Percentiles rank a stretch among this genome's conserved stretches.
These are phyloP conservation scores for Teratosphaeria zuluensis DNA, from an alignment of 2,329 filamentous ascomycete genomes.

Conservation along the genomic window DNA sequence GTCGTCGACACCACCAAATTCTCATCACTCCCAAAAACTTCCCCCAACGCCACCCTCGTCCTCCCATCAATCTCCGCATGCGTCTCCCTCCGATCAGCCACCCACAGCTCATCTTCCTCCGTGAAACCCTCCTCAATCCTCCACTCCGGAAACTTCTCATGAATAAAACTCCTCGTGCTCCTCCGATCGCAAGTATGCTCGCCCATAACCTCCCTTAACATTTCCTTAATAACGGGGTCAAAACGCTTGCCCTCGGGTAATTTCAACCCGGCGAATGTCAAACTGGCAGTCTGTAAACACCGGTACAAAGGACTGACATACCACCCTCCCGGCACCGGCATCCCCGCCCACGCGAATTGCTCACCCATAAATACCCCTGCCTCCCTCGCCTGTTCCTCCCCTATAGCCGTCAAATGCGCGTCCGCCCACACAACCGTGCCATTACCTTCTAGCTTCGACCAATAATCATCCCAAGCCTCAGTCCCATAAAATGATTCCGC, in stretches of 20 bases:
- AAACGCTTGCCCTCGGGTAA: conserved; percentile 46
- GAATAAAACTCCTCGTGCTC: conserved; percentile 46
- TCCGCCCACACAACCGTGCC: conserved; percentile 54
- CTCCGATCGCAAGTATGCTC: conserved; percentile 61
- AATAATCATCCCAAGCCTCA: conserved; percentile 59
- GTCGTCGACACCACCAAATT: conserved; percentile 45
- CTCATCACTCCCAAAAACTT: conserved; percentile 42
- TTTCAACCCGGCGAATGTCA: conserved; percentile 49
- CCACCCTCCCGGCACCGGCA: conserved; percentile 54
- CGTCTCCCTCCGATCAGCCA: conserved; percentile 39
- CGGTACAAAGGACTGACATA: conserved; percentile 56
- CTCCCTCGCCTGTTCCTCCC: conserved; percentile 47
- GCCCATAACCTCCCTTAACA: conserved; percentile 55
- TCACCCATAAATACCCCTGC: conserved; percentile 51
- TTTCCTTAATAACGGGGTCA: conserved; percentile 50
- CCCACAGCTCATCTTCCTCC: conserved; percentile 49
- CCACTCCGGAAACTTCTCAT: conserved; percentile 42
- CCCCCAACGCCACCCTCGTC: conserved; percentile 35
- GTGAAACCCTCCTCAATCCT: conserved; percentile 52
- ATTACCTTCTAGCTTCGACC: conserved; percentile 55
- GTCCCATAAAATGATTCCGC: conserved; percentile 60
- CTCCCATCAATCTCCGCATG: conserved; percentile 31
- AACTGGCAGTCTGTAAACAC: conserved; percentile 52
- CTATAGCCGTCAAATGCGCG: conserved; percentile 49
- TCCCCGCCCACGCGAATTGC: conserved; percentile 43